Conservation (phyloP, 768 basidiomycete species). For the Tephrocybe rancida region DNA sequence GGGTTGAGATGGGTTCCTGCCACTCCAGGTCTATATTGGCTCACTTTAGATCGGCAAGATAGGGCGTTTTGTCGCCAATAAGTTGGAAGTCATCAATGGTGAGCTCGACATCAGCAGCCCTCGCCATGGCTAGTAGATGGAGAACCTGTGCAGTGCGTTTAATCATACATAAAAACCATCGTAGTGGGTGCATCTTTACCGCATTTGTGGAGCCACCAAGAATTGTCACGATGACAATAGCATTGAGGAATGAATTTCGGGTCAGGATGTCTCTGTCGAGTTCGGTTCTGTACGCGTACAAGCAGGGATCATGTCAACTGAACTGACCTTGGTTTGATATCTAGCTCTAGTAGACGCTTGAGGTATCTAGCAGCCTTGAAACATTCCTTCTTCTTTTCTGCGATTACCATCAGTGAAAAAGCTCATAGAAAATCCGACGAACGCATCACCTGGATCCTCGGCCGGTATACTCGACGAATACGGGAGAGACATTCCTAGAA, state of each 20-base stretch:
- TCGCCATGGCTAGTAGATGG: conserved; percentile 83
- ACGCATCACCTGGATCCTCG: conserved; percentile 55
- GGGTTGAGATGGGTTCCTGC: background rate
- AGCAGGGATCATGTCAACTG: background rate
- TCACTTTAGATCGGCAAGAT: conserved; percentile 81
- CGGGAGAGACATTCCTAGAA: conserved; percentile 83
- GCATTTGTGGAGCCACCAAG: conserved; percentile 91
- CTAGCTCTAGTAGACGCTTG: conserved; percentile 70
- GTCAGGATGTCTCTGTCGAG: conserved; percentile 43
- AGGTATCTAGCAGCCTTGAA: conserved; percentile 76
- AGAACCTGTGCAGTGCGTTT: conserved; percentile 53
- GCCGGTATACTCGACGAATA: conserved; percentile 84
- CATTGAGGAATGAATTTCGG: conserved; percentile 72
- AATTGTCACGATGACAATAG: conserved; percentile 76
- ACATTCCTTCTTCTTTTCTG: conserved; percentile 86
- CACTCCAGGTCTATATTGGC: conserved; percentile 12
- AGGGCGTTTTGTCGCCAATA: conserved; percentile 79
- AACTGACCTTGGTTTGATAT: conserved; percentile 76
- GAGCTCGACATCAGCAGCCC: conserved; percentile 72
- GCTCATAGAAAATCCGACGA: background rate
- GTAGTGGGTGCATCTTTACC: conserved; percentile 31
- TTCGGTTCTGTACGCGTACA: background rate
- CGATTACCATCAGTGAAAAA: background rate
- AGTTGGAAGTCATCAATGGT: conserved; percentile 87
- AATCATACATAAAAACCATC: background rate